phyloP scores from a whole-genome alignment of 805 yeast genomes.

The Scheffersomyces coipomensis region DNA sequence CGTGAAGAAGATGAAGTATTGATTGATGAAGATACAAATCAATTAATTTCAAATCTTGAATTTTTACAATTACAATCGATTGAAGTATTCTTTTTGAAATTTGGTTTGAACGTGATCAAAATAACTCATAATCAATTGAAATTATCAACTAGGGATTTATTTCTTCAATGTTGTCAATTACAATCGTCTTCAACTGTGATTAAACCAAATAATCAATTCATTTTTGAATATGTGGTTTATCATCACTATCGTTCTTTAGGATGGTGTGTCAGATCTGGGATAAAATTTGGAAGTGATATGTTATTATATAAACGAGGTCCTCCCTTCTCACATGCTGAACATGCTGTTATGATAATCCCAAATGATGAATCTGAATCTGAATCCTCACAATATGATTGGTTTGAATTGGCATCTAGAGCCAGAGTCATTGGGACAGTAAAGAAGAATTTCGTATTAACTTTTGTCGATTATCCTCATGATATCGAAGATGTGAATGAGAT shows the following conservation, averaged over 20 bases:
- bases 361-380: conserved; percentile 29
- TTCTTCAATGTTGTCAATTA: conserved; percentile 22
- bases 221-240: conserved; percentile 67
- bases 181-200: not conserved
- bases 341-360: conserved; percentile 57
- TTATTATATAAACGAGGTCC: conserved; percentile 88
- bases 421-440: conserved; percentile 87
- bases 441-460: conserved; percentile 70
- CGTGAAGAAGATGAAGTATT: conserved; percentile 8
- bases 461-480: conserved; percentile 54
- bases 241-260: conserved; percentile 87
- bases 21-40: conserved; percentile 14
- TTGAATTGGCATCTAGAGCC: conserved; percentile 54
- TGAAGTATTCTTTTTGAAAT: conserved; percentile 70
- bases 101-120: conserved; percentile 52
- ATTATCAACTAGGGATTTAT: conserved; percentile 18
- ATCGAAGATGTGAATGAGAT: conserved; percentile 16
- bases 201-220: conserved; percentile 34
- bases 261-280: conserved; percentile 92
- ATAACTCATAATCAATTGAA: conserved; percentile 18
- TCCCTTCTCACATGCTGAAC: conserved; percentile 93
- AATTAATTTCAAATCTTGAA: conserved; percentile 28
- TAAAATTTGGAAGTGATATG: conserved; percentile 88
- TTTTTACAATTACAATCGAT: conserved; percentile 68
- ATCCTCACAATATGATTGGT: conserved; percentile 62